Base-by-base conservation (phyloP, 2,329 filamentous ascomycete species). In the Epichloe gansuensis region DNA sequence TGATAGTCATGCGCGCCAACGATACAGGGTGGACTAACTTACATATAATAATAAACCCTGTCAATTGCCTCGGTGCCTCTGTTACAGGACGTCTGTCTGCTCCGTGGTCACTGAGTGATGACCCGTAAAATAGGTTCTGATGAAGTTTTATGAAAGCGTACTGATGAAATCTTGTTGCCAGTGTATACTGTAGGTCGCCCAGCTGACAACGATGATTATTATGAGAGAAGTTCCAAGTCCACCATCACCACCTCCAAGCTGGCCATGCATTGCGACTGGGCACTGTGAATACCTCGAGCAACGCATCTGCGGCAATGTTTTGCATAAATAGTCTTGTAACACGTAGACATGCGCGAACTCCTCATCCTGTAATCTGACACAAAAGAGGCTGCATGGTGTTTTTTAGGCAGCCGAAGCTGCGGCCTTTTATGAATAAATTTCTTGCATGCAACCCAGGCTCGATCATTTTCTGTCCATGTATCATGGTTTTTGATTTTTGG, bases 1-100 rank as follows among this genome's bases (percentile, higher is more conserved):
- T 40, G 45, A 51, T 51, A n/a, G 47, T 27, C 35, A 54, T 54
- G 54, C 54, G 54, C 53, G 54, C 54, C 53, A 53, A 53, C 54
- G 53, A 54, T 50, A 51, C 50, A 40, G n/a, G 17, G 34, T 25
- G 27, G 47, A 39, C 31, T 8, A 5, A 21, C 17, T 21, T 21
- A n/a, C n/a, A n/a, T n/a, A 21, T 21, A 21, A 2, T 21, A 21
- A 21, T 21, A 21, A 49, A 47, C 41, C 49, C 45, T 48, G 34
- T 40, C 44, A 4, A 47, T 5, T 23, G 25, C 41, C 4, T 51
- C 13, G 34, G 11, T n/a, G 12, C 15, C 25, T 13, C 45, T 47
- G 31, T 7, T 2, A 2, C 1, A 27, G 25, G 25, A 27, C 25
- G 2, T 21, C 17, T 21, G 2, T 21, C 17, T 21, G 17, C 17